A percentile compares a stretch with the other conserved stretches of the same genome.
Evolutionary conservation across 352 stramenopile species (phyloP).

Genomic region (Phytopythium vexans): DNA sequence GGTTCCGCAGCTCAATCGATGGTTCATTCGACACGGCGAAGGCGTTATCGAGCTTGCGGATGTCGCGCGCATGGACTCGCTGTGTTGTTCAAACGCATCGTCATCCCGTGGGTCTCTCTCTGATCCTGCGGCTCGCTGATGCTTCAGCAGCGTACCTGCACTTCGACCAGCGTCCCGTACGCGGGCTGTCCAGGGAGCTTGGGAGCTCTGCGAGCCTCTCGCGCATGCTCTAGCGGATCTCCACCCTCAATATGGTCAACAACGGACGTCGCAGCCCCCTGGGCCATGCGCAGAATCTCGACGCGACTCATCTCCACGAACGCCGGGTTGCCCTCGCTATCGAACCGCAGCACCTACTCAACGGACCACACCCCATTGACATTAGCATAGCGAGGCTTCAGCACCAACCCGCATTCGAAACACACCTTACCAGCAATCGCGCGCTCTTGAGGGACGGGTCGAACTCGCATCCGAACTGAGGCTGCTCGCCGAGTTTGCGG

Average conservation of each 20-base stretch:
- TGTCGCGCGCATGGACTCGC: conserved; percentile 56
- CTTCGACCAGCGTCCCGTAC: conserved; percentile 18
- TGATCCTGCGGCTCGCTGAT: too few species aligned
- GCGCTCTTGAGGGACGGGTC: conserved; percentile 35
- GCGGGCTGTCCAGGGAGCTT: conserved; percentile 14
- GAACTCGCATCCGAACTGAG: conserved; percentile 34
- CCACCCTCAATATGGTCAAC: conserved; percentile 1
- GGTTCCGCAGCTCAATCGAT: conserved; percentile 55
- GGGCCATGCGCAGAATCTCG: conserved; percentile 54
- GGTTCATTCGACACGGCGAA: conserved; percentile 68
- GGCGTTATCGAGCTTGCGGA: conserved; percentile 64
- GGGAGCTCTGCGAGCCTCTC: conserved; percentile 4
- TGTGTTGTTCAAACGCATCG: conserved; percentile 9
- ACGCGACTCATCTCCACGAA: conserved; percentile 52
- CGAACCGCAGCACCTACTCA: conserved; percentile 35
- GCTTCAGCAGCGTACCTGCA: conserved; percentile 11
- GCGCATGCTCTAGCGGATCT: conserved; percentile 1
- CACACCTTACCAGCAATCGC: conserved; percentile 21
- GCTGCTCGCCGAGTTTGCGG: conserved; percentile 5
- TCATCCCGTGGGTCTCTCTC: not conserved
- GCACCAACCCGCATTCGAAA: not conserved
- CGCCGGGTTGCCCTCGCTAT: conserved; percentile 32
- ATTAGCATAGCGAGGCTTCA: not conserved
- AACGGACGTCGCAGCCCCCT: conserved; percentile 39
- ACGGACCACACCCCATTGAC: not conserved